A percentile compares a stretch with the other conserved stretches of the same genome.
These are phyloP conservation scores for Hypericum androsaemum DNA, from an alignment of 345 rosid species.

Conservation along the genomic window DNA sequence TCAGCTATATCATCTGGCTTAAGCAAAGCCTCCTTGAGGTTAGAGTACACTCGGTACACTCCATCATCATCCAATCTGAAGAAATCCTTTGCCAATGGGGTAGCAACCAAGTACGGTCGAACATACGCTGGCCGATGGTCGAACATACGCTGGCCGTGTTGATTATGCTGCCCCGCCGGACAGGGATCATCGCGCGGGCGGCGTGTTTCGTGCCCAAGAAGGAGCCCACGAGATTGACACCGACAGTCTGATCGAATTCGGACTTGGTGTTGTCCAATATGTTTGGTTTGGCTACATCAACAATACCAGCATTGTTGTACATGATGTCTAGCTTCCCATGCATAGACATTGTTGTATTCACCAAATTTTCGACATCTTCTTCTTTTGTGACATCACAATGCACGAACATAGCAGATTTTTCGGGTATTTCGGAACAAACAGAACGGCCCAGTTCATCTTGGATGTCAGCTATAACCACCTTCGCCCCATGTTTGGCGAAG, in stretches of 20 bases:
- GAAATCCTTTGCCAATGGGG: conserved; percentile 5
- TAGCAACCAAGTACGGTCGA: conserved; percentile 1
- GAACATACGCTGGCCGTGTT: conserved; percentile 5
- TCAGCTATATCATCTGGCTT: conserved; percentile 8
- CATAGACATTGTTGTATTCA: conserved; percentile 1
- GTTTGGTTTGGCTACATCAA: conserved; percentile 2
- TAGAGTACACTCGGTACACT: neutral
- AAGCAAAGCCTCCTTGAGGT: neutral
- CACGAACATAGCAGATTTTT: neutral
- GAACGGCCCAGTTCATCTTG: conserved; percentile 2
- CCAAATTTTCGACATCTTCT: conserved; percentile 2
- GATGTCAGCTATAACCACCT: conserved; percentile 4
- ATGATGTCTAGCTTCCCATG: conserved; percentile 10
- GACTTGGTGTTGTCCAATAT: neutral
- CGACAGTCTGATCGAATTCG: neutral
- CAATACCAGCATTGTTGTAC: conserved; percentile 9
- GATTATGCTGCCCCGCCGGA: conserved; percentile 2
- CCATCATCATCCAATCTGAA: conserved; percentile 8
- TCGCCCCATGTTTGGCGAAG: conserved; percentile 7
- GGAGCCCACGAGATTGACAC: conserved; percentile 10
- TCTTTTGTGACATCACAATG: conserved; percentile 5
- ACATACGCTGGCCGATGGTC: neutral
- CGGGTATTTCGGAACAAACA: neutral
- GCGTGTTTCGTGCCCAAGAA: conserved; percentile 13
- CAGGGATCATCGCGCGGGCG: conserved; percentile 7